Evolutionary conservation across 2,329 filamentous ascomycete species (phyloP).

Genomic region (Apiospora marii): DNA sequence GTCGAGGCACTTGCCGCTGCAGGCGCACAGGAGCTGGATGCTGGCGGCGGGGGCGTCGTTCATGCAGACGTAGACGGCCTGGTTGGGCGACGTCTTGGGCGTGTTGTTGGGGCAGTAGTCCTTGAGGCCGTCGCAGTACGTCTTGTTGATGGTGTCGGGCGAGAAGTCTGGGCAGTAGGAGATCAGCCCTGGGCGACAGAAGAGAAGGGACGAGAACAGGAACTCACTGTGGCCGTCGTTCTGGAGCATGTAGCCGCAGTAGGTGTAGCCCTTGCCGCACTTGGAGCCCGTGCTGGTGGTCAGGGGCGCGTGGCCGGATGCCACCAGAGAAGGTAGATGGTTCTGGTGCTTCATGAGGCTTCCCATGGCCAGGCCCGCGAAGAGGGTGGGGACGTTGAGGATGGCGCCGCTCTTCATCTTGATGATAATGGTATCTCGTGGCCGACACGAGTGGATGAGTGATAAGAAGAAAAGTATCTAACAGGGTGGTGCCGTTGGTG

Average conservation of each 20-base stretch:
- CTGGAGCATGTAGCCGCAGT: slow-evolving; percentile 43
- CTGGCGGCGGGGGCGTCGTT: slow-evolving; percentile 40
- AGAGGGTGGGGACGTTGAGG: not conserved
- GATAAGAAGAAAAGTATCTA: too few relatives aligned
- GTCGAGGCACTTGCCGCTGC: slow-evolving; percentile 40
- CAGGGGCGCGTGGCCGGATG: slow-evolving; percentile 18
- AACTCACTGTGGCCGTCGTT: slow-evolving; percentile 39
- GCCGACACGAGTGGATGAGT: not conserved
- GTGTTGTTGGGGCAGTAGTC: slow-evolving; percentile 37
- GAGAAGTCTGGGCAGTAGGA: slow-evolving; percentile 37
- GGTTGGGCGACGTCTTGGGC: slow-evolving; percentile 36
- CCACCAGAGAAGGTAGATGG: slow-evolving; percentile 11
- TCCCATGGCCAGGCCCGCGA: not conserved
- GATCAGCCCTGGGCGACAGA: not conserved
- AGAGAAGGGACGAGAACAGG: not conserved
- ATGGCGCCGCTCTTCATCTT: not conserved
- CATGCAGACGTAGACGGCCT: slow-evolving; percentile 44
- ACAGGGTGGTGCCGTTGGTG: too few relatives aligned
- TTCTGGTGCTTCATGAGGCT: not conserved
- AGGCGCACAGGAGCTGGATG: slow-evolving; percentile 41
- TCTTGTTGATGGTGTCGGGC: slow-evolving; percentile 36
- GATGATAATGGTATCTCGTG: too few relatives aligned
- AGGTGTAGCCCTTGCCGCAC: slow-evolving; percentile 45
- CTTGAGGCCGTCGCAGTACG: slow-evolving; percentile 40
- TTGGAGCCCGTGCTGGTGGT: slow-evolving; percentile 29